Conservation (phyloP, 1,139 yeast genomes). For the Suhomyces maxii region DNA sequence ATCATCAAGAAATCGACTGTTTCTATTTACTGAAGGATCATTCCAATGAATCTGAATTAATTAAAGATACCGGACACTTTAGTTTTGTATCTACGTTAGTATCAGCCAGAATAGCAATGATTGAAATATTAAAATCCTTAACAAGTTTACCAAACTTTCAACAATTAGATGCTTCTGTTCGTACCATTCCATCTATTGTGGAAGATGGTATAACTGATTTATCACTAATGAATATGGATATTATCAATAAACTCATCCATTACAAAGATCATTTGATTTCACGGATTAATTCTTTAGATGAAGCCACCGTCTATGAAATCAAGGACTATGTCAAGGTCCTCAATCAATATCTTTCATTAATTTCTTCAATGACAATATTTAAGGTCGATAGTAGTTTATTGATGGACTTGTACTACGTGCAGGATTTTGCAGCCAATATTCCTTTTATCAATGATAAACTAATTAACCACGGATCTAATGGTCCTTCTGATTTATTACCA, state of each 20-base stretch:
- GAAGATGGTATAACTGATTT: slow-evolving; percentile 10
- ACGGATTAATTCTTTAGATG: neutral
- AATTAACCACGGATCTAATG: slow-evolving; percentile 15
- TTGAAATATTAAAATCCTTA: neutral
- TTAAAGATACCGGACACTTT: neutral
- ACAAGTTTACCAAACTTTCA: slow-evolving; percentile 2
- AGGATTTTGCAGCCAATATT: slow-evolving; percentile 33
- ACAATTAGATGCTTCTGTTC: slow-evolving; percentile 8
- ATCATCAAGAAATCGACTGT: slow-evolving; percentile 1
- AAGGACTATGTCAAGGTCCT: slow-evolving; percentile 20
- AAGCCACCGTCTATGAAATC: slow-evolving; percentile 19
- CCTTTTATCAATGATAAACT: slow-evolving; percentile 35
- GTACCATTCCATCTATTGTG: slow-evolving; percentile 13
- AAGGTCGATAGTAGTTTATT: slow-evolving; percentile 22
- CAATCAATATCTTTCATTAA: slow-evolving; percentile 26
- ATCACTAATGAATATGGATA: slow-evolving; percentile 7
- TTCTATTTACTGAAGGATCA: neutral
- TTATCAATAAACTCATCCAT: slow-evolving; percentile 19
- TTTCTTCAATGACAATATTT: slow-evolving; percentile 26
- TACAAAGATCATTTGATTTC: slow-evolving; percentile 20
- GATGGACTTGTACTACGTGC: slow-evolving; percentile 29
- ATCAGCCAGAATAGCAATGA: neutral
- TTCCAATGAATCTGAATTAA: neutral
- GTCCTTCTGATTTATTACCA: slow-evolving; percentile 15
- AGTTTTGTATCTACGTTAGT: neutral